Evolutionary conservation across 1,139 yeast genomes (phyloP), one percentile per base, ranked within the genome.

Genomic region (Sugiyamaella grinbergsii): DNA sequence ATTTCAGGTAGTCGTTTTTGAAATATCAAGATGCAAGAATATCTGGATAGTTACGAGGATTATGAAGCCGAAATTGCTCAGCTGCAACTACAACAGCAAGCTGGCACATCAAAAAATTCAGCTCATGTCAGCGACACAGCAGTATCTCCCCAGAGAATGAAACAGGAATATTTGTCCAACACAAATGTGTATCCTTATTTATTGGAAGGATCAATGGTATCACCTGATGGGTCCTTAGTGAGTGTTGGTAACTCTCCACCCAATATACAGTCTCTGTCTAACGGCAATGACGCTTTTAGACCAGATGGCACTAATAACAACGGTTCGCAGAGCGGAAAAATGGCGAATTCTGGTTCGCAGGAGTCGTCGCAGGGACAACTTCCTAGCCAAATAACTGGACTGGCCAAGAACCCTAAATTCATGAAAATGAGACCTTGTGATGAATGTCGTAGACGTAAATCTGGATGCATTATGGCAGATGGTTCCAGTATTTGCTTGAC

Each of bases 401-500:
- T 26, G 5, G 13, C 37, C 6, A 32, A 23, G 11, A 41, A 34
- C 22, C 47, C 52, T 16, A 42, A 38, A 16, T 34, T 47, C 13
- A 49, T 41, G 31, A 59, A 58, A 48, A 43, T 58, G 24, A 50
- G 66, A 26, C 65, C 67, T 13, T 63, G 67, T 36, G 66, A 62
- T 47, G 62, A 59, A 50, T 63, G 67, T 48, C 43, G 54, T 4
- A 29, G 57, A 15, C 45, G 53, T 11, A 54, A 54, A 33, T 44
- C 52, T 11, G 50, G 53, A 16, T 52, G 57, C 42, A 68, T 68
- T 37, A 64, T 69, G 46, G 58, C 68, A 20, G 67, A 67, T 36
- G 66, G 64, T 38, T 63, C 65, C 11, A 60, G 63, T 2, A 59
- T 62, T 20, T 71, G 74, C 51, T 62, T 67, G 41, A 60, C 69